Conservation (phyloP, 164 flowering plant species). For the Amborella trichopoda region DNA sequence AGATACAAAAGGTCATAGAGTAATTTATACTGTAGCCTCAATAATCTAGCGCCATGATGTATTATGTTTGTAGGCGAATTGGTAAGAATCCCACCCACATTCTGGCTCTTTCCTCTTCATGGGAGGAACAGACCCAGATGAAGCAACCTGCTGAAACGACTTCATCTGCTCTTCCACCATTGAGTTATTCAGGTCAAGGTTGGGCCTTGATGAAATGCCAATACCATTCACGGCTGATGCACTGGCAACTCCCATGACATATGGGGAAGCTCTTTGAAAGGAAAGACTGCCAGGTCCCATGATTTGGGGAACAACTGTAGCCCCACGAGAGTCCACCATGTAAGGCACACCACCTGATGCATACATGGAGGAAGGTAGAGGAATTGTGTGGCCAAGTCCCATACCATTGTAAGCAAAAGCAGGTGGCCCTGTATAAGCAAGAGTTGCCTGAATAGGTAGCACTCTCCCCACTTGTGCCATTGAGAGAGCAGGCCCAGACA, state of each 20-base stretch:
- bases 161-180: constrained; percentile 14
- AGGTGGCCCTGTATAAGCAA: constrained; percentile 7
- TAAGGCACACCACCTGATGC: constrained; percentile 10
- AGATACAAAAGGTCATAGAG: no score
- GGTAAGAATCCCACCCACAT: constrained; percentile 6
- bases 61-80: constrained; percentile 5
- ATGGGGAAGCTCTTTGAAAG: background rate
- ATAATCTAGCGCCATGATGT: constrained; percentile 6
- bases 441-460: constrained; percentile 10
- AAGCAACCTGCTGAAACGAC: constrained; percentile 5
- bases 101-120: constrained; percentile 9
- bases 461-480: constrained; percentile 14
- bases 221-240: background rate
- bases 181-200: constrained; percentile 11
- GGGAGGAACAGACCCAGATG: constrained; percentile 5
- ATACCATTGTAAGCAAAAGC: constrained; percentile 14
- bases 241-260: background rate
- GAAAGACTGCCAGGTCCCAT: constrained; percentile 10
- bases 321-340: constrained; percentile 10
- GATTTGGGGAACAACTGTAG: constrained; percentile 11
- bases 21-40: no score
- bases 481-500: constrained; percentile 10
- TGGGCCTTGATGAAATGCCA: constrained; percentile 8
- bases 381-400: constrained; percentile 7
- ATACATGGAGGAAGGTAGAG: constrained; percentile 6